phyloP scores from a whole-genome alignment of 1,139 yeast genomes.

The Nadsonia starkeyi-henricii region DNA sequence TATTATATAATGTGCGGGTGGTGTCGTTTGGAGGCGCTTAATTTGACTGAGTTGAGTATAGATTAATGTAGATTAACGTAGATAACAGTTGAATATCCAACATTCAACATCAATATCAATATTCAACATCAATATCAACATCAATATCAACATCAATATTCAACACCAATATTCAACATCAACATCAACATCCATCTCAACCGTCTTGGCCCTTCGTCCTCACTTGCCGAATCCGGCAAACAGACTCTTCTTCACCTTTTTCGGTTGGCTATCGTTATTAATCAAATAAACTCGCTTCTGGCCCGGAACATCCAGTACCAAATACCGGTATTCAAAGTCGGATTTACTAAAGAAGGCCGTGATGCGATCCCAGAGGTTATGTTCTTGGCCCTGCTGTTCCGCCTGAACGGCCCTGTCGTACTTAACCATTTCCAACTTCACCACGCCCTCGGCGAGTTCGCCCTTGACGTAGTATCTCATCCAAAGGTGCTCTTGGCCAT shows the following conservation, averaged over 20 bases:
- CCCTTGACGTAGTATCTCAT: conserved; percentile 86
- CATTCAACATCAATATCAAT: too few species aligned
- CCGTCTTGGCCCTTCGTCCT: too few species aligned
- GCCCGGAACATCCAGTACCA: conserved; percentile 67
- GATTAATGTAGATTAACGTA: too few species aligned
- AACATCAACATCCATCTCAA: too few species aligned
- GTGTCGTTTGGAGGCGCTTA: too few species aligned
- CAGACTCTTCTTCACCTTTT: conserved; percentile 13
- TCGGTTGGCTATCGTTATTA: conserved; percentile 34
- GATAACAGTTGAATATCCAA: too few species aligned
- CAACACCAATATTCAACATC: too few species aligned
- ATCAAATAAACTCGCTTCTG: conserved; percentile 53
- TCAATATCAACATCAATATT: too few species aligned
- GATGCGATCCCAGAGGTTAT: conserved; percentile 8
- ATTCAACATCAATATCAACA: too few species aligned
- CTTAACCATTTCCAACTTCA: conserved; percentile 57
- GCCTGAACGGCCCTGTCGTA: conserved; percentile 14
- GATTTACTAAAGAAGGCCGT: conserved; percentile 39
- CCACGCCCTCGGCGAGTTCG: conserved; percentile 43
- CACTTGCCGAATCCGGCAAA: background rate
- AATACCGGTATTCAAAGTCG: conserved; percentile 58
- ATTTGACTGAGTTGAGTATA: too few species aligned
- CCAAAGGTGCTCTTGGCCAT: conserved; percentile 65
- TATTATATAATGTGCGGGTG: too few species aligned
- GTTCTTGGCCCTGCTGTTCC: conserved; percentile 4